Base-by-base conservation (phyloP, 768 basidiomycete species). In the Leccinum subgranulosum region DNA sequence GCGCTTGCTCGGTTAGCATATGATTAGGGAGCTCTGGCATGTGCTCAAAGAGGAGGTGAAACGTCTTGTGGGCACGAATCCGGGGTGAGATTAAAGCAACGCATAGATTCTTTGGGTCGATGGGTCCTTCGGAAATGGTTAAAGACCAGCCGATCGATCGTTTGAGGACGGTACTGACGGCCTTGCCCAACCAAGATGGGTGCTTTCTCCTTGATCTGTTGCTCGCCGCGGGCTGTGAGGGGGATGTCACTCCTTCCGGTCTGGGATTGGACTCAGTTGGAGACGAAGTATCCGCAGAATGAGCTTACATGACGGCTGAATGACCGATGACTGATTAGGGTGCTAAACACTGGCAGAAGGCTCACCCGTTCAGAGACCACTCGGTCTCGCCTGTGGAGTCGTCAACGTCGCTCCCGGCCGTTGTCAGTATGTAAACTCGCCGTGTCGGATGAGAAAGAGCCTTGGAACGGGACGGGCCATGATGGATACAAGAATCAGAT, bases 201-300 rank as follows among this genome's bases (percentile, higher is more conserved):
- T 0, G 88, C 90, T 60, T 86, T 83, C 39, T 80, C 77, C 56
- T 76, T 79, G 57, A 96, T 82, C 66, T 89, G 83, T 53, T 81
- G 75, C 67, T 87, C 88, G 12, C 95, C 95, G 29, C 79, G 79
- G 19, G 74, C 69, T 4, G 95, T 97, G 54, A 98, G 79, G 23
- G 94, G 89, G 52, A 98, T 94, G 68, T 98, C 94, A 4, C 84
- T 81, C 33, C 81, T 81, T 45, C 95, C 95, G 4, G 94, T 97
- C 92, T 96, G 63, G 12, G 2, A 46, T 34, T 50, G 39, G 21
- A 14, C 8, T 67, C 23, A 56, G 54, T 47, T 21, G 28, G 19
- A 11, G 41, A 56, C 19, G 21, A 17, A 7, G 28, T 41, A 33
- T 21, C 51, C 10, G 34, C 50, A 51, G 50, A 43, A 28, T 19